Conservation (phyloP, 2,329 filamentous ascomycete genomes). For the Verticillium nubilum region DNA sequence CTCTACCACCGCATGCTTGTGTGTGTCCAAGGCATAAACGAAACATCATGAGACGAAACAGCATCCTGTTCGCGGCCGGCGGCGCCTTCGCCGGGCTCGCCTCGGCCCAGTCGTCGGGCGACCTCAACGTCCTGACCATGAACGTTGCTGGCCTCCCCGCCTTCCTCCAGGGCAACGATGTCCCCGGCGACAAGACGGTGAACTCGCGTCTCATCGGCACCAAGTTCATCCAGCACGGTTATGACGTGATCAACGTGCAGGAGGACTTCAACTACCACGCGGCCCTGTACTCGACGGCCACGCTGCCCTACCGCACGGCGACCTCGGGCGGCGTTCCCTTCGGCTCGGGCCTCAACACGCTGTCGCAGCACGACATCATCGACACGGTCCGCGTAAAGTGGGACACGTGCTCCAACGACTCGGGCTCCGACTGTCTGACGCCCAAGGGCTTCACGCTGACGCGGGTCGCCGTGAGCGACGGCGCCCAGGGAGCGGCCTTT, state of each 20-base stretch:
- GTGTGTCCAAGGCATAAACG: too few species aligned
- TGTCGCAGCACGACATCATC: constrained; percentile 51
- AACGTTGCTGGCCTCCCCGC: constrained; percentile 57
- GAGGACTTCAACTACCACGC: constrained; percentile 68
- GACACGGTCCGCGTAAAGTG: constrained; percentile 54
- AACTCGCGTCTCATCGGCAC: constrained; percentile 53
- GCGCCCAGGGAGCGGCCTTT: constrained; percentile 42
- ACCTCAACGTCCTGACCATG: constrained; percentile 48
- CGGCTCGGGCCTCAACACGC: constrained; percentile 59
- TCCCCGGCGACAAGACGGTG: constrained; percentile 54
- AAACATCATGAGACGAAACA: constrained; percentile 2
- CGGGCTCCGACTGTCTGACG: constrained; percentile 56
- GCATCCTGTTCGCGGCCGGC: constrained; percentile 3
- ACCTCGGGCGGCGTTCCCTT: constrained; percentile 61
- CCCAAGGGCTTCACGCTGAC: constrained; percentile 68
- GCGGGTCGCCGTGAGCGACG: constrained; percentile 42
- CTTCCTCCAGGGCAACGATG: constrained; percentile 52
- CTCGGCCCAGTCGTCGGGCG: constrained; percentile 16
- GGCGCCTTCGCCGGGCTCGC: constrained; percentile 3
- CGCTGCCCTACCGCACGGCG: constrained; percentile 53
- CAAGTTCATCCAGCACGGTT: constrained; percentile 49
- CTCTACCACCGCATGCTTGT: too few species aligned
- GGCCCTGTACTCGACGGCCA: constrained; percentile 54
- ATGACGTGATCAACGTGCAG: constrained; percentile 60
- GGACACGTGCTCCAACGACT: constrained; percentile 50